phyloP scores from a whole-genome alignment of 306 rosid species.

The Cyamopsis tetragonoloba region DNA sequence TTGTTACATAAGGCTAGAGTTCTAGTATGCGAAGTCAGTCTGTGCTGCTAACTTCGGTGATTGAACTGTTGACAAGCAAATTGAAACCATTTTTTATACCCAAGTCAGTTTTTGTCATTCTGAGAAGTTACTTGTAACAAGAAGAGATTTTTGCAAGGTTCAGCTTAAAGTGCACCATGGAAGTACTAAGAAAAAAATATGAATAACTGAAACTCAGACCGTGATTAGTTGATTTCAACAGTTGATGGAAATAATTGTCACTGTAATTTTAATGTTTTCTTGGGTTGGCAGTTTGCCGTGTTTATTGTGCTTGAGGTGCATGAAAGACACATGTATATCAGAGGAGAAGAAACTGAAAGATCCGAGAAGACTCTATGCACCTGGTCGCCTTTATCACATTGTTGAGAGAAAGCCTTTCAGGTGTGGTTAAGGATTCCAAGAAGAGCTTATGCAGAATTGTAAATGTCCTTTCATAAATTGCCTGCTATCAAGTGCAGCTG shows the following conservation, averaged over 20 bases:
- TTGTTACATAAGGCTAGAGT: constrained; percentile 1
- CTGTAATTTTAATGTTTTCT: constrained; percentile 9
- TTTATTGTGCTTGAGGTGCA: constrained; percentile 75
- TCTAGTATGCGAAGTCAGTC: not conserved
- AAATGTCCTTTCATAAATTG: not conserved
- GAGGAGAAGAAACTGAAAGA: constrained; percentile 89
- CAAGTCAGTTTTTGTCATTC: not conserved
- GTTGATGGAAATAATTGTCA: not conserved
- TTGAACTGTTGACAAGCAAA: not conserved
- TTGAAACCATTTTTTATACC: not conserved
- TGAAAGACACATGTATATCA: constrained; percentile 80
- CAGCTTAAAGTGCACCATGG: not conserved
- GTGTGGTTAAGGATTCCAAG: constrained; percentile 34
- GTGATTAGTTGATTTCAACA: constrained; percentile 1
- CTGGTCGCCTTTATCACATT: constrained; percentile 93
- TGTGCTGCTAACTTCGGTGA: not conserved
- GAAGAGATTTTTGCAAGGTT: not conserved
- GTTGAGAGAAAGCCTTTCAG: constrained; percentile 92
- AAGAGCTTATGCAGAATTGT: not conserved
- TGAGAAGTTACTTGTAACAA: not conserved
- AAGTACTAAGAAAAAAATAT: not conserved
- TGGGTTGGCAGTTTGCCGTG: constrained; percentile 79
- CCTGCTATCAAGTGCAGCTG: not conserved
- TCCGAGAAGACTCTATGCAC: constrained; percentile 98
- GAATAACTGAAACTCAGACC: not conserved